A percentile compares a stretch with the other conserved stretches of the same genome.
These are phyloP conservation scores for Rhododendron vialii DNA, from an alignment of 148 eudicot genomes.

Conservation along the genomic window DNA sequence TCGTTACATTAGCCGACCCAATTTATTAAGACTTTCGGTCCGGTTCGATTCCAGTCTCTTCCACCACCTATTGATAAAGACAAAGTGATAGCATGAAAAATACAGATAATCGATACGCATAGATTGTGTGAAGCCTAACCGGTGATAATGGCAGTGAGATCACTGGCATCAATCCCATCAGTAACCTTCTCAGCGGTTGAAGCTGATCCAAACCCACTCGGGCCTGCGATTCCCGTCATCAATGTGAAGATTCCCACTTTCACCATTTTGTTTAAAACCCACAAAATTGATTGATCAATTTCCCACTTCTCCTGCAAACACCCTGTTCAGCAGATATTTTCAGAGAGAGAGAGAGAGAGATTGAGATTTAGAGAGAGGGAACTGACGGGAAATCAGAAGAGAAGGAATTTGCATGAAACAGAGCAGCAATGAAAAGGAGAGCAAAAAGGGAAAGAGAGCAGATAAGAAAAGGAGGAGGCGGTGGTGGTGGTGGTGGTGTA, in stretches of 20 bases:
- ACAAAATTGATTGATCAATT: neutral
- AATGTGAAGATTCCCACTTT: constrained; percentile 33
- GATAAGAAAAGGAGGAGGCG: neutral
- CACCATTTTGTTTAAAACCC: neutral
- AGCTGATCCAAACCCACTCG: constrained; percentile 63
- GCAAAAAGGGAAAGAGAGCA: neutral
- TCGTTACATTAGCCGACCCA: neutral
- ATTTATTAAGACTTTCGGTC: too few relatives aligned
- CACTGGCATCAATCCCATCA: constrained; percentile 44
- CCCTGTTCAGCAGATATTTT: neutral
- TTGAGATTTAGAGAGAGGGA: too few relatives aligned
- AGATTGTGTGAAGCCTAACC: constrained; percentile 19
- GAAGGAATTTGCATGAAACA: neutral
- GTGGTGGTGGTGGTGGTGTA: neutral
- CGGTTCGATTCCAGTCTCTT: too few relatives aligned
- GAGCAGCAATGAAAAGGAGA: neutral
- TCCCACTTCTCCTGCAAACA: neutral
- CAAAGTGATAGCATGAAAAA: neutral
- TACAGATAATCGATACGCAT: neutral
- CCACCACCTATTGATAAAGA: neutral
- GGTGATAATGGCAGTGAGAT: constrained; percentile 49
- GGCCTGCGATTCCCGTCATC: constrained; percentile 43
- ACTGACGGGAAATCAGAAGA: neutral
- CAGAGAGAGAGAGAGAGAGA: neutral
- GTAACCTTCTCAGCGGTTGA: constrained; percentile 62